Evolutionary conservation across 2,329 filamentous ascomycete genomes (phyloP).

Genomic region (Sclerotinia nivalis): DNA sequence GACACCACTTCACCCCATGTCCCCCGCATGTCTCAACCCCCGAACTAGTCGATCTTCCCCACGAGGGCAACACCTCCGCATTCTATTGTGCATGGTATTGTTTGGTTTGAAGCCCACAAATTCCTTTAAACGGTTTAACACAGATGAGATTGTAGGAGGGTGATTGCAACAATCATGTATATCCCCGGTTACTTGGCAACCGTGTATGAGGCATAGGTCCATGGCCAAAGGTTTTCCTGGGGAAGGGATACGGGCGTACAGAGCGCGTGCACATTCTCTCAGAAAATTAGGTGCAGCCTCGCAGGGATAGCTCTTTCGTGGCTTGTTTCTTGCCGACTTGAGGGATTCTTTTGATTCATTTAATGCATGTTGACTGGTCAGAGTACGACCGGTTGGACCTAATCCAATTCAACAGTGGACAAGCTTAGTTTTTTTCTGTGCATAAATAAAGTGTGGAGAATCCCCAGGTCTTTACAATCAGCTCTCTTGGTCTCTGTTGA

Average conservation of each 20-base stretch:
- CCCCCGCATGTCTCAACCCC: constrained; percentile 21
- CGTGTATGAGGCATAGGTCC: neutral
- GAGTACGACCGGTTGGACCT: constrained; percentile 15
- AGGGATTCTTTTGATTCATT: constrained; percentile 4
- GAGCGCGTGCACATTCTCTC: constrained; percentile 20
- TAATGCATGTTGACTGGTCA: constrained; percentile 10
- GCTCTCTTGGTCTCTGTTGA: constrained; percentile 12
- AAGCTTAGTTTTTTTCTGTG: neutral
- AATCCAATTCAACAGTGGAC: neutral
- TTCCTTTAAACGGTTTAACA: neutral
- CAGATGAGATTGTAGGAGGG: neutral
- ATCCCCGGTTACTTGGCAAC: constrained; percentile 6
- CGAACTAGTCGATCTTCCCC: constrained; percentile 20
- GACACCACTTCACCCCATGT: constrained; percentile 18
- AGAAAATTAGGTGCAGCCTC: neutral
- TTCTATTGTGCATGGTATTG: neutral
- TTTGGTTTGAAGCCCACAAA: neutral
- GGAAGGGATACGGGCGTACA: constrained; percentile 13
- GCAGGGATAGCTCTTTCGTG: constrained; percentile 13
- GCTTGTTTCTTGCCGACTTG: constrained; percentile 3
- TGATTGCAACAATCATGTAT: constrained; percentile 7
- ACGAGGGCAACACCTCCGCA: constrained; percentile 18
- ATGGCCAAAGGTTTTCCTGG: constrained; percentile 8
- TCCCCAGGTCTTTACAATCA: constrained; percentile 6
- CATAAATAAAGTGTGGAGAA: constrained; percentile 17